Evolutionary conservation across 106 monocot genomes (phyloP).

Genomic region (Posidonia australis): DNA sequence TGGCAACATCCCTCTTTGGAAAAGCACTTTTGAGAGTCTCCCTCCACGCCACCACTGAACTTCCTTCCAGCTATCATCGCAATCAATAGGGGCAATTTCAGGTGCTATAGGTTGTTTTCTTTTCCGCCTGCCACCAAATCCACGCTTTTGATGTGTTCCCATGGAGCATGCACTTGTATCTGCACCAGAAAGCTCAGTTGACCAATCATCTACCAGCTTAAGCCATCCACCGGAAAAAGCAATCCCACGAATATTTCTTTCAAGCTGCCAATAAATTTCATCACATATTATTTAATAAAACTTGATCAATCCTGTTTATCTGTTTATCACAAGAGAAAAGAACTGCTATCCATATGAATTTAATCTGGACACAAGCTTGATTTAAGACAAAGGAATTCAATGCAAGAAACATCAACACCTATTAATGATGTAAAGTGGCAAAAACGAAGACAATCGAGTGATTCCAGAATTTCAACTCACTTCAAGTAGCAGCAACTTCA

Average conservation of each 20-base stretch:
- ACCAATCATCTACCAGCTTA: conserved; percentile 35
- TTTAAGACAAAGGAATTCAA: too few relatives aligned
- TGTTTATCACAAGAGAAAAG: too few relatives aligned
- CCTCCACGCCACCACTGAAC: conserved; percentile 62
- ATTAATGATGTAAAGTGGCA: too few relatives aligned
- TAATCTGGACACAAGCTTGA: too few relatives aligned
- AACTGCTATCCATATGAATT: too few relatives aligned
- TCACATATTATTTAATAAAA: neutral
- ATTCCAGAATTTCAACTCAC: too few relatives aligned
- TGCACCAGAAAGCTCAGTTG: conserved; percentile 18
- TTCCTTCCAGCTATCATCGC: conserved; percentile 37
- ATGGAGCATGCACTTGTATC: conserved; percentile 9
- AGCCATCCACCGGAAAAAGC: conserved; percentile 51
- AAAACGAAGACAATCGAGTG: too few relatives aligned
- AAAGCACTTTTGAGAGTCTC: conserved; percentile 34
- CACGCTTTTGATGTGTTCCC: conserved; percentile 36
- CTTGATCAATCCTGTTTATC: too few relatives aligned
- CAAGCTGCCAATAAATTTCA: conserved; percentile 36
- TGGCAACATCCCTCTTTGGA: conserved; percentile 41
- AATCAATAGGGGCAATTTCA: conserved; percentile 10
- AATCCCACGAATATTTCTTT: conserved; percentile 59
- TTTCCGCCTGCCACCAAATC: conserved; percentile 23
- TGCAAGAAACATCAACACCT: too few relatives aligned
- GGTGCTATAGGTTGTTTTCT: conserved; percentile 27
- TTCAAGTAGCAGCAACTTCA: conserved; percentile 64